Evolutionary conservation across 2,329 filamentous ascomycete species (phyloP), one percentile per base, ranked within the genome.

Genomic region (Knufia petricola): DNA sequence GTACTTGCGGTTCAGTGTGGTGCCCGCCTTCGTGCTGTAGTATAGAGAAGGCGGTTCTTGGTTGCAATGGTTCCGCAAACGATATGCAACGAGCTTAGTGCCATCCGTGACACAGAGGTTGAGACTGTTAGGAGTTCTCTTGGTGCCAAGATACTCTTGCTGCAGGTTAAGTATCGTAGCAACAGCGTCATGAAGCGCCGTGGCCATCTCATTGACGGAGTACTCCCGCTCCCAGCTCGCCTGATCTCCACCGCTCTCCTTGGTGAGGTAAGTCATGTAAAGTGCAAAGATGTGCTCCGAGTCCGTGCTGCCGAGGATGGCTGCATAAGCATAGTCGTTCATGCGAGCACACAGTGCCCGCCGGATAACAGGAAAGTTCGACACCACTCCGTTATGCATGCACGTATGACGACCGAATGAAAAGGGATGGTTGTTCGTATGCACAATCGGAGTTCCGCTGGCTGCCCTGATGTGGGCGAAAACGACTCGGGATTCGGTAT

Each of bases 371-470:
- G 62, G 55, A 58, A 77, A 77, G 52, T 69, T 61, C 9, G 67
- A 66, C 28, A 76, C 66, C 13, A 68, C 68, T 1, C 75, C 75
- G 55, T 77, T 77, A 63, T 78, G 75, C 75, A 78, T 77, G 58
- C 77, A 72, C 7, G 66, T 64, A 52, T 76, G 72, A 31, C 73
- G 64, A 12, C 75, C 74, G 46, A 77, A 77, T 24, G 71, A 65
- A 58, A 77, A 78, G 3, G 75, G 75, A 51, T 78, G 74, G 38
- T 71, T 73, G 60, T 77, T 78, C 17, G 74, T 69, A 13, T 66
- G 64, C 1, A 70, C 67, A 21, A 76, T 70, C 1, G 70, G 64
- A 4, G 66, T 71, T 1, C 69, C 71, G 4, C 67, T 72, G 2
- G 68, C 69, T 8, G 73, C 74, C 7, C 75, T 68, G 50, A 77